Percentiles rank a stretch among this genome's conserved stretches.
phyloP scores from a whole-genome alignment of 2,329 filamentous ascomycete species.

The Capronia coronata region DNA sequence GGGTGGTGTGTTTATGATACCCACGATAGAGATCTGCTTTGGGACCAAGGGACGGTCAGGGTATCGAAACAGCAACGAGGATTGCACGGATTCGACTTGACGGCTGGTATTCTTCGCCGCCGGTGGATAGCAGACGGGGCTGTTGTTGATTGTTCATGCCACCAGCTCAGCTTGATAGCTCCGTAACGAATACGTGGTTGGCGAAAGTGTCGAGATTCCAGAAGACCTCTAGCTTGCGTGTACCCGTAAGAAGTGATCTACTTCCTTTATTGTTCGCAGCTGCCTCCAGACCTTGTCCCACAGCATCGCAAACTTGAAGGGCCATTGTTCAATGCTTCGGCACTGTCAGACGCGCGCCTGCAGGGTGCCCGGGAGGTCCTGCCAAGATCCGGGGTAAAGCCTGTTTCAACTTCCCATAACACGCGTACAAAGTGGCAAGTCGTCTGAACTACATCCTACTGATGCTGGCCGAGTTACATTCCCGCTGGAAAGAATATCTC shows the following conservation, averaged over 20 bases:
- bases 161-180: conserved; percentile 8
- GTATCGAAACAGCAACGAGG: neutral
- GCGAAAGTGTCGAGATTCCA: neutral
- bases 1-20: conserved; percentile 27
- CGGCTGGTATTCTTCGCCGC: conserved; percentile 1
- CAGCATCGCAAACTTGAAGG: too few species aligned
- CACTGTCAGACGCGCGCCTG: too few species aligned
- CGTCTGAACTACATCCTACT: neutral
- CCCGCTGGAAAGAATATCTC: neutral
- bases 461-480: neutral
- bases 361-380: neutral
- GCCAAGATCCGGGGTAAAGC: conserved; percentile 3
- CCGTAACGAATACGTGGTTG: neutral
- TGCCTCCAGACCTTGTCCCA: too few species aligned
- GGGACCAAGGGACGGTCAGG: conserved; percentile 10
- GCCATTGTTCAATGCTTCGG: too few species aligned
- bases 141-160: conserved; percentile 12
- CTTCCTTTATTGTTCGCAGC: neutral
- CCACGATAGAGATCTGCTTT: conserved; percentile 24
- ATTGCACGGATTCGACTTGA: neutral
- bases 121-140: conserved; percentile 3
- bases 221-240: neutral
- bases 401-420: neutral
- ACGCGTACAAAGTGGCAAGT: neutral
- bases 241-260: neutral